Conservation (phyloP, 1,284 basidiomycete species). For the Porodaedalea pini region DNA sequence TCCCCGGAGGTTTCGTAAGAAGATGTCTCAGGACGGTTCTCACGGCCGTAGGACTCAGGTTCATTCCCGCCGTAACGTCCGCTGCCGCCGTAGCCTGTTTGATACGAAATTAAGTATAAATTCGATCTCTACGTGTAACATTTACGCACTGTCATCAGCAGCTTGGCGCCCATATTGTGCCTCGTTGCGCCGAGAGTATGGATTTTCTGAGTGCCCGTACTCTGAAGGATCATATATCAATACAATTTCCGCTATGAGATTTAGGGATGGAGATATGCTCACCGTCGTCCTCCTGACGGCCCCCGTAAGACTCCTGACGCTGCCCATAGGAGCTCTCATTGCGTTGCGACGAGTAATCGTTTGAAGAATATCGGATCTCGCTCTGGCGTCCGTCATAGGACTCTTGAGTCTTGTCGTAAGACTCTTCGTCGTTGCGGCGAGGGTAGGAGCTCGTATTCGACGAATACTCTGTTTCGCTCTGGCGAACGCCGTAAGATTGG, state of each 20-base stretch:
- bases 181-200: neutral
- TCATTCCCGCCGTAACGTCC: no score
- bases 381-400: slow-evolving; percentile 3
- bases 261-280: neutral
- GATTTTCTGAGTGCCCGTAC: neutral
- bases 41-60: no score
- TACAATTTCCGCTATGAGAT: no score
- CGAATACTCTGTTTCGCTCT: neutral
- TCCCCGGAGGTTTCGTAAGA: neutral
- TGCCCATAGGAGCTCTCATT: neutral
- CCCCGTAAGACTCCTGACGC: neutral
- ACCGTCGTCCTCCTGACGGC: neutral
- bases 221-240: neutral
- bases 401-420: neutral
- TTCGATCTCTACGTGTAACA: neutral
- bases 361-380: no score
- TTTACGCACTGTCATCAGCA: neutral
- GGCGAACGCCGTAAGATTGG: slow-evolving; percentile 14
- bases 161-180: neutral
- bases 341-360: neutral
- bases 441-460: neutral
- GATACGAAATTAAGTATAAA: neutral
- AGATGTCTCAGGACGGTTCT: no score
- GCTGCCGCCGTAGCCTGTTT: neutral
- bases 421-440: neutral